phyloP scores from a whole-genome alignment of 768 basidiomycete species.

The Calocybe indica region DNA sequence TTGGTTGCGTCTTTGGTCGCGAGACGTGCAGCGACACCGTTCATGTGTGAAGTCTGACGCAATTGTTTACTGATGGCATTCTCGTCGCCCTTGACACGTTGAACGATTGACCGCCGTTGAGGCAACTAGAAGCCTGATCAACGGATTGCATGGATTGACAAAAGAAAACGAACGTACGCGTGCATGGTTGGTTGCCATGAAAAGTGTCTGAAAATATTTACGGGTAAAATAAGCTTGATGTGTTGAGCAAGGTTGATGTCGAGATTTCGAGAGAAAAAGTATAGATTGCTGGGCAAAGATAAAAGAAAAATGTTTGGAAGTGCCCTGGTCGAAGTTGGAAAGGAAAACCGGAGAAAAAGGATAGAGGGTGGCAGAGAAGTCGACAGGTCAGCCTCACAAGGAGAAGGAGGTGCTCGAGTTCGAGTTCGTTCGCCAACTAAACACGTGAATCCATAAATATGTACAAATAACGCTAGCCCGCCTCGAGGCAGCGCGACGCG shows the following conservation, averaged over 20 bases:
- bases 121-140: slow-evolving; percentile 40
- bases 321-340: slow-evolving; percentile 10
- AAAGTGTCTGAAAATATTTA: slow-evolving; percentile 16
- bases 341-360: slow-evolving; percentile 19
- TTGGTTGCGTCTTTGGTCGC: slow-evolving; percentile 37
- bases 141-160: slow-evolving; percentile 10
- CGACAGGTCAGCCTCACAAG: slow-evolving; percentile 33
- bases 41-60: slow-evolving; percentile 52
- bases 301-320: slow-evolving; percentile 12
- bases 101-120: slow-evolving; percentile 59
- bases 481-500: slow-evolving; percentile 21
- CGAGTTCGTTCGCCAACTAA: slow-evolving; percentile 15
- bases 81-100: slow-evolving; percentile 72
- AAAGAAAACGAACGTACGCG: slow-evolving; percentile 40
- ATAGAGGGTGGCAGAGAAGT: slow-evolving; percentile 15
- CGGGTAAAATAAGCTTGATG: slow-evolving; percentile 17
- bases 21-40: slow-evolving; percentile 42
- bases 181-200: slow-evolving; percentile 56
- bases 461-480: slow-evolving; percentile 27
- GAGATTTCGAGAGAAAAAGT: slow-evolving; percentile 21
- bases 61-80: slow-evolving; percentile 66
- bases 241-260: slow-evolving; percentile 12
- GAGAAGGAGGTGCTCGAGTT: slow-evolving; percentile 17
- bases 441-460: slow-evolving; percentile 30
- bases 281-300: slow-evolving; percentile 16